Evolutionary conservation across 1,284 basidiomycete species (phyloP), one percentile per base, ranked within the genome.

Genomic region (Moesziomyces antarcticus): DNA sequence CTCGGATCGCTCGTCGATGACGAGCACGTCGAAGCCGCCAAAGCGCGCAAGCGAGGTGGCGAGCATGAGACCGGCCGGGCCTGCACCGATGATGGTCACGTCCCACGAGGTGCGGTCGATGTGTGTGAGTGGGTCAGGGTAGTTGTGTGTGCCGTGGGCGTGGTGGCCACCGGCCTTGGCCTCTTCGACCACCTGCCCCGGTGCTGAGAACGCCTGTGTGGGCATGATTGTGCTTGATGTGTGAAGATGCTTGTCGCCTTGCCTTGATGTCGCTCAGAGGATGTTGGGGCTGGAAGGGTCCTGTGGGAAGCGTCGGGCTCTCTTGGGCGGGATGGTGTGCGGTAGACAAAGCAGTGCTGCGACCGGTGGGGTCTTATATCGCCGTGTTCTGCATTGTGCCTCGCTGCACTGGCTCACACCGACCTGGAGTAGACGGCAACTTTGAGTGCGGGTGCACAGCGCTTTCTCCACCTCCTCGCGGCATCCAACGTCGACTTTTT

Each of bases 1-100:
- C 45, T 81, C 79, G 11, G 85, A 78, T 14, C 85, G 81, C 70
- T 85, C 82, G 53, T 85, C 79, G 58, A 81, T 48, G 35, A 81
- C 73, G 20, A 81, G 78, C 25, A 82, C 71, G 50, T 81, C 65
- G 53, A 77, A 76, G 35, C 80, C 76, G 11, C 78, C 80, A 49
- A 79, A 82, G 18, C 80, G 73, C 18, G 80, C 80, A 0, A 83
- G 72, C 9, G 74, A 79, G 2, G 53, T 58, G 37, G 78, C 77
- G 7, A 75, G 64, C 81, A 83, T 83, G n/a, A 83, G 62, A 27
- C 81, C 81, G 6, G 81, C 79, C 18, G 81, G 81, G 24, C 81
- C 81, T 18, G 81, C 77, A 18, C 81, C 81, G 24, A 83, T 47
- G 56, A 83, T 77, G 51, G 80, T 68, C 18, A 82, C 75, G 51